Conservation (phyloP, 1,284 basidiomycete genomes). For the Lentinus polychrous region DNA sequence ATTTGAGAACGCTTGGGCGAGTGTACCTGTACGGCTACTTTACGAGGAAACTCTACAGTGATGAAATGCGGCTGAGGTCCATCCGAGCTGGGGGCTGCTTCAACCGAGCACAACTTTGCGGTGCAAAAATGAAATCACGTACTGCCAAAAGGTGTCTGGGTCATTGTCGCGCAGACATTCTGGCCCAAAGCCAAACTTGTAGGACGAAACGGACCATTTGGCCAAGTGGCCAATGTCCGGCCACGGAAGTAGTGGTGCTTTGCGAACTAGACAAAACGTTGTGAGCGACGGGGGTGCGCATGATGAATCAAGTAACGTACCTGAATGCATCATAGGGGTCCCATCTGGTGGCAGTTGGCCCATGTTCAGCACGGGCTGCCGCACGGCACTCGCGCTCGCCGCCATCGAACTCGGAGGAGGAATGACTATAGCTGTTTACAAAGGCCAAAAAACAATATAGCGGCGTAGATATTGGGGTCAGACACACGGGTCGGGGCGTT, state of each 20-base stretch:
- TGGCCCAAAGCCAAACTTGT: constrained; percentile 96
- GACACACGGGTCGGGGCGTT: too few relatives aligned
- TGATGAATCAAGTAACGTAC: neutral
- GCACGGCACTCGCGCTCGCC: constrained; percentile 16
- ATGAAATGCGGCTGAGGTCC: constrained; percentile 97
- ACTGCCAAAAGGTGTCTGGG: constrained; percentile 98
- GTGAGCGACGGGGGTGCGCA: constrained; percentile 2
- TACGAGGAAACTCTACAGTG: constrained; percentile 88
- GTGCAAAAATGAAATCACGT: constrained; percentile 28
- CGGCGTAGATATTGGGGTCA: too few relatives aligned
- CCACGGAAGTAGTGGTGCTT: constrained; percentile 51
- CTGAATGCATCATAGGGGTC: constrained; percentile 29
- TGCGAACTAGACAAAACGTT: constrained; percentile 22
- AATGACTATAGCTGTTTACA: too few relatives aligned
- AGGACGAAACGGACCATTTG: constrained; percentile 95
- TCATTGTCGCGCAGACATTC: constrained; percentile 88
- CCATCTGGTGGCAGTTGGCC: constrained; percentile 22
- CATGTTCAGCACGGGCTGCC: neutral
- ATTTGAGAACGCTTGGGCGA: neutral
- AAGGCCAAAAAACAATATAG: too few relatives aligned
- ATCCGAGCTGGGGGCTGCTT: constrained; percentile 65
- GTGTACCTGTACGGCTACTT: constrained; percentile 80
- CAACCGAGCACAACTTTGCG: constrained; percentile 3
- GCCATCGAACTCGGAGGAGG: constrained; percentile 3
- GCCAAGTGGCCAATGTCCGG: constrained; percentile 81